These are phyloP conservation scores for Pseudotsuga menziesii DNA, from an alignment of 75 land plant genomes.

Conservation along the genomic window DNA sequence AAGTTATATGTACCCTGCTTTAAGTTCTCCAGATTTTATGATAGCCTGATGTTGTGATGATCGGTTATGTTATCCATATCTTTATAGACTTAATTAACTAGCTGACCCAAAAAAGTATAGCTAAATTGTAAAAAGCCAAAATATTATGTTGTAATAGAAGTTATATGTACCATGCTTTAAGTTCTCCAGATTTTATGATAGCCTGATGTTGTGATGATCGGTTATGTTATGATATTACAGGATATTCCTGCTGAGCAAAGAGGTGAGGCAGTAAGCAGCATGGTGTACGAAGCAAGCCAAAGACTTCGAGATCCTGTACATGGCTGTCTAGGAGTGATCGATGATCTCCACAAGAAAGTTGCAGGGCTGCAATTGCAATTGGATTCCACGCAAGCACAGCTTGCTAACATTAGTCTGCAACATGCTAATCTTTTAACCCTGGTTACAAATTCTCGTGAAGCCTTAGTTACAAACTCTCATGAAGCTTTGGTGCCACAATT, in stretches of 20 bases:
- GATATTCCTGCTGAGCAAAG: slow-evolving; percentile 18
- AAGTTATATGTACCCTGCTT: no score
- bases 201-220: not conserved
- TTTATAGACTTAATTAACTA: no score
- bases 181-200: not conserved
- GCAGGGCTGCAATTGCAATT: slow-evolving; percentile 13
- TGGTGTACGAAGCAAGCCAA: slow-evolving; percentile 23
- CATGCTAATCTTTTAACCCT: no score
- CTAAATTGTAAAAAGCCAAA: no score
- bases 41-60: not conserved
- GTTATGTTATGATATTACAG: not conserved
- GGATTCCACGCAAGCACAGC: slow-evolving; percentile 15
- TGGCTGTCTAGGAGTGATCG: slow-evolving; percentile 12
- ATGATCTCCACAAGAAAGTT: slow-evolving; percentile 14
- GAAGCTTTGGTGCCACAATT: no score
- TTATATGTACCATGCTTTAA: no score
- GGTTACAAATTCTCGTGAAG: no score
- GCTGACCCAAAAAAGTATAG: no score
- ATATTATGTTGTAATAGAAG: no score
- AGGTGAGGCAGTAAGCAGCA: slow-evolving; percentile 24
- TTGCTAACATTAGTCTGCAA: not conserved
- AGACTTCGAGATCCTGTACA: slow-evolving; percentile 19
- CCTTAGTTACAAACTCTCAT: no score
- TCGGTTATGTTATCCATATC: no score
- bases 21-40: not conserved